Conservation (phyloP, 805 yeast species). For the Yamadazyma kitorensis region DNA sequence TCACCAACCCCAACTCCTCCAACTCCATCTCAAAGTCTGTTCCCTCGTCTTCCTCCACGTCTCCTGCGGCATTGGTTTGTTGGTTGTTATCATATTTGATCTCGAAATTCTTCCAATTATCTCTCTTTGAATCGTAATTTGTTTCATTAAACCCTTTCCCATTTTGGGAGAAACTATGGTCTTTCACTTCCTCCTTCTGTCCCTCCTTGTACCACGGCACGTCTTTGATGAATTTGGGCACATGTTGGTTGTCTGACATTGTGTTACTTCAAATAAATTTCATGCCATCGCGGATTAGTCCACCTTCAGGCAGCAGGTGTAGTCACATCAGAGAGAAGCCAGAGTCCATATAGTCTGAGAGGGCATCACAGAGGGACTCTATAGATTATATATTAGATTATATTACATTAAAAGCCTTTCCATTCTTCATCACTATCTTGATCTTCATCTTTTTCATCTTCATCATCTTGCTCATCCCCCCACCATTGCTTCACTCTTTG, state of each 20-base stretch:
- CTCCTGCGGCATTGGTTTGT: conserved; percentile 37
- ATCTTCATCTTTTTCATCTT: conserved; percentile 20
- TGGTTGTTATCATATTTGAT: conserved; percentile 49
- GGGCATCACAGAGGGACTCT: too few relatives aligned
- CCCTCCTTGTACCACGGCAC: conserved; percentile 38
- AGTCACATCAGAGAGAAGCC: too few relatives aligned
- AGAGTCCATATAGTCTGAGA: too few relatives aligned
- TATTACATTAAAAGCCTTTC: conserved; percentile 27
- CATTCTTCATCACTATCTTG: conserved; percentile 24
- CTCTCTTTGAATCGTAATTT: conserved; percentile 68
- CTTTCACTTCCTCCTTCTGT: conserved; percentile 16
- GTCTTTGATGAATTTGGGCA: conserved; percentile 38
- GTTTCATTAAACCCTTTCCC: conserved; percentile 59
- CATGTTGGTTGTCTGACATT: conserved; percentile 20
- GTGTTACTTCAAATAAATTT: neutral
- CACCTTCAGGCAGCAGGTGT: too few relatives aligned
- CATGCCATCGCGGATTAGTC: too few relatives aligned
- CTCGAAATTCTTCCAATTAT: conserved; percentile 80
- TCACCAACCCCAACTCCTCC: conserved; percentile 30
- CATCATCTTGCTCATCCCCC: conserved; percentile 28
- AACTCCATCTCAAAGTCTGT: conserved; percentile 32
- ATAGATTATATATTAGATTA: too few relatives aligned
- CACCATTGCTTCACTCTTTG: conserved; percentile 66
- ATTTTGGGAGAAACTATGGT: conserved; percentile 49
- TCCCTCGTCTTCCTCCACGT: conserved; percentile 22